Base-by-base conservation (phyloP, 352 stramenopile genomes). In the Pythium phragmitis region DNA sequence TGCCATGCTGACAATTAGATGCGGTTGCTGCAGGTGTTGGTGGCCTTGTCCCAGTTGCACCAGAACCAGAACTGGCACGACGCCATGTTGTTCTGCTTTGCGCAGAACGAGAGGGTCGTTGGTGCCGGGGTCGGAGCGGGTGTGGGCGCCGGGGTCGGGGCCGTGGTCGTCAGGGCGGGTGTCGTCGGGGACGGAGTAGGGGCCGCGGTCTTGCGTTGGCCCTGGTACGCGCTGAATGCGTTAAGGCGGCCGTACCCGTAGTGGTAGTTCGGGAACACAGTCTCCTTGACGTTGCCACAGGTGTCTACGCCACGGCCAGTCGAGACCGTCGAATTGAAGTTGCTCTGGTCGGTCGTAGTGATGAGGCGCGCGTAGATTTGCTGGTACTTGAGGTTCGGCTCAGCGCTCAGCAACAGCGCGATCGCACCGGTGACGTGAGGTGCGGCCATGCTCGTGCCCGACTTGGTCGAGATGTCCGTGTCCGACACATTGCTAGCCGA, bases 181-280 rank as follows among this genome's bases (percentile, higher is more conserved):
- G 45, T 50, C n/a, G 45, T 19, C n/a, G 19, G n/a, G 17, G 14
- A 5, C 14, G 17, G 56, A 11, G 45, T 7, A 11, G 19, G n/a
- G 17, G 14, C 41, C 14, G 17, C 43, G 3, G 56, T 46, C 21
- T 46, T 28, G 8, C 36, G 26, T 2, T 41, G 12, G 19, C 36
- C 30, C 21, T 33, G 50, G 48, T 67, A 28, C 8, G 58, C 63
- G 30, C 57, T 65, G 34, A 73, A 39, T 19, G 69, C 60, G 56
- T 79, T 78, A 12, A 82, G 16, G 34, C 68, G 72, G 33, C 72
- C 72, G 41, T 74, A 60, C n/a, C 72, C 74, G 39, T 59, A 81
- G 42, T 73, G 57, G 60, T 84, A 80, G 63, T 81, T 84, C 3
- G 73, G 75, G 61, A 65, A 77, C 11, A 46, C 56, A 0, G 11